These are phyloP conservation scores for Trichoderma semiorbis DNA, from an alignment of 2,329 filamentous ascomycete species.

Conservation along the genomic window DNA sequence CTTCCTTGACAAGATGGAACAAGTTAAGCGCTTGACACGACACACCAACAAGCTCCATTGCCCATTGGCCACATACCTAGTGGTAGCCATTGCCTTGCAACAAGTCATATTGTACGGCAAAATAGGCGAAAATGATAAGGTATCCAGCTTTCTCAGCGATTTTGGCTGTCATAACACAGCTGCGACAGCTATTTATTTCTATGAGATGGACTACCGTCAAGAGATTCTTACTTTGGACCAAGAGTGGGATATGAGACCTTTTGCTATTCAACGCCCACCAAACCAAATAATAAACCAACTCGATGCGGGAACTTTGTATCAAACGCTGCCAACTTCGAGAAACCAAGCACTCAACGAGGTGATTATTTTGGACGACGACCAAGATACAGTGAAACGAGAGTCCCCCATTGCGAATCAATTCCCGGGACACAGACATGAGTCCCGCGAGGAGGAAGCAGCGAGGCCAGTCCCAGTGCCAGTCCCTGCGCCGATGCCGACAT, in stretches of 20 bases:
- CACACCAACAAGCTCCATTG: neutral
- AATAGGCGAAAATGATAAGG: neutral
- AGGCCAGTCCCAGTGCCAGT: neutral
- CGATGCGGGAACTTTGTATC: neutral
- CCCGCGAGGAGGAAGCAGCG: neutral
- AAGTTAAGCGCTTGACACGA: neutral
- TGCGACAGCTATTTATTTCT: neutral
- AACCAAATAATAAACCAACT: neutral
- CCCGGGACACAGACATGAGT: neutral
- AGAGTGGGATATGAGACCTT: neutral
- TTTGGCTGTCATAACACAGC: neutral
- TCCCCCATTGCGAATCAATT: neutral
- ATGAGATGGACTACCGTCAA: neutral
- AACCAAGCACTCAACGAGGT: neutral
- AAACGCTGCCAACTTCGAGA: neutral
- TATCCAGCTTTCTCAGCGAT: neutral
- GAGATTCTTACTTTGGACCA: neutral
- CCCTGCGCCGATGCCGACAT: neutral
- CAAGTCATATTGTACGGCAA: neutral
- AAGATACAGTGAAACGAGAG: neutral
- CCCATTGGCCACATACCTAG: neutral
- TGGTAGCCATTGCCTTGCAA: neutral
- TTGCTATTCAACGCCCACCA: fast-evolving
- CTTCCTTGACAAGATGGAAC: neutral
- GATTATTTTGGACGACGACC: neutral